Conservation (phyloP, 106 monocot species). For the Dioscorea dumetorum region DNA sequence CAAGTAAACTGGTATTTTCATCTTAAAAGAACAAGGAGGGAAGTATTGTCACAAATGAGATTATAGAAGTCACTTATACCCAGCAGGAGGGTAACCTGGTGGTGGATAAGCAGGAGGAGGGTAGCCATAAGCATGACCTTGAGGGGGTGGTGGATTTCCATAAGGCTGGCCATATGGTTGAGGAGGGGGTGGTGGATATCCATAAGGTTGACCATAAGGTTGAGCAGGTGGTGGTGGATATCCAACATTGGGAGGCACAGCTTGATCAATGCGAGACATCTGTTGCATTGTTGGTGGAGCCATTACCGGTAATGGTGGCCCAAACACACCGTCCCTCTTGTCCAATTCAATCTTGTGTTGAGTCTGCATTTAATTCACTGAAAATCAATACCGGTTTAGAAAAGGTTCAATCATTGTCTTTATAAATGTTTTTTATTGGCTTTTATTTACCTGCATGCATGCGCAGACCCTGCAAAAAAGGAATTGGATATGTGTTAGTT, state of each 20-base stretch:
- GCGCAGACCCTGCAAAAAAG: slow-evolving; percentile 30
- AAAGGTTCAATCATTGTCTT: neutral
- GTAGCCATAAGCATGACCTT: slow-evolving; percentile 1
- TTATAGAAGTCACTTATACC: too few species aligned
- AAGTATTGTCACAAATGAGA: too few species aligned
- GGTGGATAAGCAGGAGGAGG: slow-evolving; percentile 25
- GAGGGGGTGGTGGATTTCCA: slow-evolving; percentile 18
- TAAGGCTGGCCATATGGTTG: neutral
- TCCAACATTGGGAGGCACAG: slow-evolving; percentile 25
- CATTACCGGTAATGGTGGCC: slow-evolving; percentile 22
- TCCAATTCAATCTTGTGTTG: slow-evolving; percentile 48
- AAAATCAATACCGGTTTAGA: neutral
- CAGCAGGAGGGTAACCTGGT: neutral
- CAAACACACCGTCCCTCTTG: slow-evolving; percentile 40
- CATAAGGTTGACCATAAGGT: slow-evolving; percentile 19
- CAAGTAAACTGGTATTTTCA: too few species aligned
- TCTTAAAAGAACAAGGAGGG: too few species aligned
- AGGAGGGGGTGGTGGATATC: slow-evolving; percentile 10
- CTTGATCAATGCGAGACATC: slow-evolving; percentile 39
- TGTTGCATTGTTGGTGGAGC: slow-evolving; percentile 30
- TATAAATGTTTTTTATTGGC: neutral
- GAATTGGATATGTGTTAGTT: neutral
- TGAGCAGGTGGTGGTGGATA: slow-evolving; percentile 15
- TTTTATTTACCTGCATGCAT: slow-evolving; percentile 35
- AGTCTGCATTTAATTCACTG: slow-evolving; percentile 14